phyloP scores from a whole-genome alignment of 1,284 basidiomycete species.

The Rhodotorula sp. region DNA sequence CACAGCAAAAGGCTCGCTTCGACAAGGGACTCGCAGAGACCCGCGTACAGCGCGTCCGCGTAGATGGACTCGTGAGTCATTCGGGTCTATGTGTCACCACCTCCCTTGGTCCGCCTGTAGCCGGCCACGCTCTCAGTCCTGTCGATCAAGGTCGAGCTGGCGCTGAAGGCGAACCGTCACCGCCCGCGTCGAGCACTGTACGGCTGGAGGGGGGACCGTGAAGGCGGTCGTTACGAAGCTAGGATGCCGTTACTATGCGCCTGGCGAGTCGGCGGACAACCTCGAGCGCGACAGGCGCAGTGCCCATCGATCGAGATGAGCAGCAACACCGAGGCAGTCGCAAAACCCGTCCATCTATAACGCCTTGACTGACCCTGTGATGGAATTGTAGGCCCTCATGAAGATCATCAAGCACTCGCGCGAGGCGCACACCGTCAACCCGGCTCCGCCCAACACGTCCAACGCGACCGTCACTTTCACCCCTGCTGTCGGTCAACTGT shows the following conservation, averaged over 20 bases:
- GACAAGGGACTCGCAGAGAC: conserved; percentile 34
- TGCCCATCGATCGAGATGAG: too few species aligned
- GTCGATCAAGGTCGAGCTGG: not conserved
- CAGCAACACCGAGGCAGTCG: not conserved
- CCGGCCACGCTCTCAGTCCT: not conserved
- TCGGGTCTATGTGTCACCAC: not conserved
- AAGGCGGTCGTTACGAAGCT: too few species aligned
- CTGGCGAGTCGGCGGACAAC: too few species aligned
- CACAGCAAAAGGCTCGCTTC: conserved; percentile 30
- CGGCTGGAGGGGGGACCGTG: too few species aligned
- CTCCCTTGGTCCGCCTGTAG: not conserved
- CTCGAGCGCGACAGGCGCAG: too few species aligned
- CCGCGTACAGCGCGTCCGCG: conserved; percentile 30
- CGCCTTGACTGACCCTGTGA: too few species aligned
- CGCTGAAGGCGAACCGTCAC: not conserved
- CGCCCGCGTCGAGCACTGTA: not conserved
- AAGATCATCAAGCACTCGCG: conserved; percentile 79
- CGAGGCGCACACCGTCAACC: conserved; percentile 47
- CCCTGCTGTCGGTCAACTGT: conserved; percentile 72
- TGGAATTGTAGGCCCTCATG: conserved; percentile 66
- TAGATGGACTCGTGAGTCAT: conserved; percentile 39
- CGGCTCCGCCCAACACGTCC: conserved; percentile 49
- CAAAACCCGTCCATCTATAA: too few species aligned
- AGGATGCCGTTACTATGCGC: too few species aligned
- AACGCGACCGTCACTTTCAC: conserved; percentile 65